A percentile compares a stretch with the other conserved stretches of the same genome.
phyloP scores from a whole-genome alignment of 1,284 basidiomycete genomes.

The Peniophora sp. region DNA sequence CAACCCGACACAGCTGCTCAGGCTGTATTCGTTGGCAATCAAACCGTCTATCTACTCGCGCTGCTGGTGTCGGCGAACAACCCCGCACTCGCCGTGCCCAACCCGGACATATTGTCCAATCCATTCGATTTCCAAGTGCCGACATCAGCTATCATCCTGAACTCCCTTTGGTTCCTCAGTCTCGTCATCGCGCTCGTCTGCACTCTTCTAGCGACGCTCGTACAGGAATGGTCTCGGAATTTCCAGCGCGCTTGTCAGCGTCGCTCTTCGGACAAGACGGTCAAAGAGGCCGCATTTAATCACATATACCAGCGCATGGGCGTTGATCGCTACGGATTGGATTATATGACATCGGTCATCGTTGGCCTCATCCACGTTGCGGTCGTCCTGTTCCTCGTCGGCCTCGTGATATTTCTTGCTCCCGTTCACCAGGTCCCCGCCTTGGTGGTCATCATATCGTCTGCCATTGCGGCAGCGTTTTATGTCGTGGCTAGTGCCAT shows the following conservation, averaged over 20 bases:
- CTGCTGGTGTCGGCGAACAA: not conserved
- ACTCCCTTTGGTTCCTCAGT: conserved; percentile 9
- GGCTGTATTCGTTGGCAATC: not conserved
- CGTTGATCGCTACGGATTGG: not conserved
- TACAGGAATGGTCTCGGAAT: conserved; percentile 1
- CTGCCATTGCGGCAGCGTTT: not conserved
- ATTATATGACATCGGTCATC: not conserved
- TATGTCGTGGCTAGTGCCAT: not conserved
- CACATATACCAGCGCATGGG: conserved; percentile 3
- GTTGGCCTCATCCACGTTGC: conserved; percentile 5
- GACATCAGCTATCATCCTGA: conserved; percentile 1
- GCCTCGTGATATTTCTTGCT: conserved; percentile 5
- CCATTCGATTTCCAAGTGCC: too few species aligned
- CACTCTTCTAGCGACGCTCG: conserved; percentile 1
- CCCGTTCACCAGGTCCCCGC: not conserved
- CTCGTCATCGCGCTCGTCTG: not conserved
- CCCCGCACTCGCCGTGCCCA: too few species aligned
- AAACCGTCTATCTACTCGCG: not conserved
- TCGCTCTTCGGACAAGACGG: not conserved
- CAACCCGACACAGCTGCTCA: not conserved
- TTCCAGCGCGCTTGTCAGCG: not conserved
- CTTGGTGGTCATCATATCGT: conserved; percentile 6
- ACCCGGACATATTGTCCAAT: too few species aligned
- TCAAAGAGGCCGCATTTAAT: not conserved
- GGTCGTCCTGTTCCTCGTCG: conserved; percentile 5